These are phyloP conservation scores for Adiantum capillusveneris DNA, from an alignment of 75 land plant genomes.

Conservation along the genomic window DNA sequence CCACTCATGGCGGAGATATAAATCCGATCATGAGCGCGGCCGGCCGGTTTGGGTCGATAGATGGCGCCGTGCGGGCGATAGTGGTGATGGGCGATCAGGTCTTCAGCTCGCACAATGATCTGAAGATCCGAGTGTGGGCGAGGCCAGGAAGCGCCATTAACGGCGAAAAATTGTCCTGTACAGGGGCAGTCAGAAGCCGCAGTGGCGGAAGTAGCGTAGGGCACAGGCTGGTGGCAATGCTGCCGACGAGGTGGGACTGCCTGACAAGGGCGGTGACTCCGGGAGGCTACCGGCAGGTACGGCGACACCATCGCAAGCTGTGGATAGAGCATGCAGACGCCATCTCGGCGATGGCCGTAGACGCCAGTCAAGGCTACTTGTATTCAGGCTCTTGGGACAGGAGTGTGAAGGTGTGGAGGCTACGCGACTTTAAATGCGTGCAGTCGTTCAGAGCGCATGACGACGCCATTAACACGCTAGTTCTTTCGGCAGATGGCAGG, in stretches of 20 bases:
- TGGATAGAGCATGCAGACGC: conserved; percentile 91
- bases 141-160: not conserved
- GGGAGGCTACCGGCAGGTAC: conserved; percentile 57
- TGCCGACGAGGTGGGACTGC: conserved; percentile 61
- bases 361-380: conserved; percentile 9
- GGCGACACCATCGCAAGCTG: conserved; percentile 55
- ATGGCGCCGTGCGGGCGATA: conserved; percentile 62
- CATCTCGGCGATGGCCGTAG: conserved; percentile 53
- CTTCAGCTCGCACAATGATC: conserved; percentile 80
- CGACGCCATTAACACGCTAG: conserved; percentile 32
- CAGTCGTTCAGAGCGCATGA: conserved; percentile 31
- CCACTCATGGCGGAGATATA: too few species aligned
- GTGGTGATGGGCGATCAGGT: conserved; percentile 42
- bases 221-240: too few species aligned
- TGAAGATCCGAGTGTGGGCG: conserved; percentile 62
- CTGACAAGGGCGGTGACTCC: conserved; percentile 44
- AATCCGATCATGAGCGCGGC: too few species aligned
- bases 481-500: conserved; percentile 1
- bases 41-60: too few species aligned
- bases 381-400: conserved; percentile 36
- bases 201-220: too few species aligned
- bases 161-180: too few species aligned
- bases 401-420: conserved; percentile 29
- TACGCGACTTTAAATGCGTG: conserved; percentile 25
- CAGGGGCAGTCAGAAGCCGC: too few species aligned